These are phyloP conservation scores for Fonsecaea pedrosoi DNA, from an alignment of 2,329 filamentous ascomycete species.

Conservation along the genomic window DNA sequence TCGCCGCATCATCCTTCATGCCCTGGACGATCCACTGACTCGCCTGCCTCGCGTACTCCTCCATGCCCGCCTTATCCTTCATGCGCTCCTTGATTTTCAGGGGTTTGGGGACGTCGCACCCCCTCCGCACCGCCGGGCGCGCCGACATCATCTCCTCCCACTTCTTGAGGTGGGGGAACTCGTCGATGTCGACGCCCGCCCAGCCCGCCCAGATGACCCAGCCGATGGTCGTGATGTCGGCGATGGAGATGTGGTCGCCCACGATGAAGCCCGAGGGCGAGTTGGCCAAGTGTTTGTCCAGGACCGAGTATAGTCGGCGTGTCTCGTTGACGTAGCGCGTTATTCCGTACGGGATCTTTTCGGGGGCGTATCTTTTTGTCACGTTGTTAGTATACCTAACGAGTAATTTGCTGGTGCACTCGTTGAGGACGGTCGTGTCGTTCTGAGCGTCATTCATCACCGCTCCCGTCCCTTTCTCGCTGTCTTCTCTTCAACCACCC, in stretches of 20 bases:
- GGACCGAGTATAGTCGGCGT: constrained; percentile 77
- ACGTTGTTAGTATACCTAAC: too few species aligned
- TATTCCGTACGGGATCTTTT: constrained; percentile 81
- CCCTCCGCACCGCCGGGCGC: constrained; percentile 76
- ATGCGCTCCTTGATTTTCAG: constrained; percentile 65
- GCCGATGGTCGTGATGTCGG: constrained; percentile 81
- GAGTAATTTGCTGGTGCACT: too few species aligned
- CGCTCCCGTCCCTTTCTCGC: too few species aligned
- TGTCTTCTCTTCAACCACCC: too few species aligned
- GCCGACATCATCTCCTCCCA: constrained; percentile 77
- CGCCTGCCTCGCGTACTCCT: constrained; percentile 45
- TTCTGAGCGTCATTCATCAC: too few species aligned
- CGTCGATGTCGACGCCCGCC: constrained; percentile 71
- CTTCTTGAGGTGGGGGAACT: constrained; percentile 76
- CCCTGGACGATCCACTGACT: constrained; percentile 37
- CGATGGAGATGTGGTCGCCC: constrained; percentile 57
- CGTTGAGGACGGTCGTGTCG: too few species aligned
- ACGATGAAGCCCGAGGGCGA: constrained; percentile 60
- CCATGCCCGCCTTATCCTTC: constrained; percentile 61
- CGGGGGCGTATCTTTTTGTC: constrained; percentile 72
- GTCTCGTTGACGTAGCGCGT: constrained; percentile 84
- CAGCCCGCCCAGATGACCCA: constrained; percentile 71
- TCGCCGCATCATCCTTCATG: constrained; percentile 39
- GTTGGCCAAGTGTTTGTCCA: constrained; percentile 71
- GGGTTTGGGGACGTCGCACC: constrained; percentile 71